Evolutionary conservation across 2,329 filamentous ascomycete genomes (phyloP).

Genomic region (Aureobasidium sp.): DNA sequence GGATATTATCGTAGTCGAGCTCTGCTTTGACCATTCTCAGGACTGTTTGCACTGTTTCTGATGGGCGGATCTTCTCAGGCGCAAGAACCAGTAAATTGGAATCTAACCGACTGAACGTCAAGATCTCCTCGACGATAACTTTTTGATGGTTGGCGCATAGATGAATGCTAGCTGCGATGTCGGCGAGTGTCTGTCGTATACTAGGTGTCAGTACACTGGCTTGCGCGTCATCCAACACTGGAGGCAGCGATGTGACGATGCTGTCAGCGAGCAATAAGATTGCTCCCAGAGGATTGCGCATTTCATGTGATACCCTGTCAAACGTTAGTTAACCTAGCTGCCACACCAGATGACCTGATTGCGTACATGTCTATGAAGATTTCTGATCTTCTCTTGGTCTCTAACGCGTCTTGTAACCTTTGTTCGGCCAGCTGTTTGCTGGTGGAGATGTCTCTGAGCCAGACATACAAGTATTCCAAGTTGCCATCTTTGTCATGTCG

Average conservation of each 20-base stretch:
- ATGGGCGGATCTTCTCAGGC: conserved; percentile 32
- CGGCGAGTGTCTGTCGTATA: conserved; percentile 13
- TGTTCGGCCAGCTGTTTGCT: conserved; percentile 19
- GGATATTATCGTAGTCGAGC: conserved; percentile 29
- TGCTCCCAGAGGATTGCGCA: conserved; percentile 39
- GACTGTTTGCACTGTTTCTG: conserved; percentile 31
- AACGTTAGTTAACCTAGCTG: neutral
- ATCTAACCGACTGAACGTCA: conserved; percentile 36
- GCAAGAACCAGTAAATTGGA: conserved; percentile 32
- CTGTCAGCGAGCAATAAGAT: conserved; percentile 40
- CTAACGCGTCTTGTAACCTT: conserved; percentile 29
- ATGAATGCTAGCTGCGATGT: conserved; percentile 25
- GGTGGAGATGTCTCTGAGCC: neutral
- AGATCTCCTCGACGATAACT: conserved; percentile 35
- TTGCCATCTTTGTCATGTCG: neutral
- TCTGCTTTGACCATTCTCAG: conserved; percentile 35
- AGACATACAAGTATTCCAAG: neutral
- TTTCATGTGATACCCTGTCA: conserved; percentile 32
- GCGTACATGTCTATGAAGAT: conserved; percentile 28
- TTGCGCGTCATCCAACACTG: neutral
- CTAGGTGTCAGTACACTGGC: conserved; percentile 14
- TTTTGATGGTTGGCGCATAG: conserved; percentile 28
- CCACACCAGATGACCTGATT: neutral
- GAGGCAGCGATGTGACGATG: conserved; percentile 30
- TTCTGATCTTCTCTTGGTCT: conserved; percentile 29